Evolutionary conservation across 305 asterid species (phyloP), one percentile per base, ranked within the genome.

Genomic region (Solanum hybrid): DNA sequence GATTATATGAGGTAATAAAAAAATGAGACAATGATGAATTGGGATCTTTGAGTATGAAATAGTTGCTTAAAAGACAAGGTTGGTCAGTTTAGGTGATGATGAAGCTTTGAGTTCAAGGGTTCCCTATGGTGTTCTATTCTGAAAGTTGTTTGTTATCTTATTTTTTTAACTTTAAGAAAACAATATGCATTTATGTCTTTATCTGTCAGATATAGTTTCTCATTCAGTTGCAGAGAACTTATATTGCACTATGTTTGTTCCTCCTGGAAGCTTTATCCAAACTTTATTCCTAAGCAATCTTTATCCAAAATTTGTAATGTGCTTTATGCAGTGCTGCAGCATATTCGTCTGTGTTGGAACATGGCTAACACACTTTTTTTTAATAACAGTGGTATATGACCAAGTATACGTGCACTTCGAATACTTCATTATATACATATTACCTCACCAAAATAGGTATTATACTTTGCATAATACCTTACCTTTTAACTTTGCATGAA

Each of bases 41-140:
- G 94, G 95, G 93, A 90, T 20, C 81, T 89, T 75, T 91, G 93
- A 94, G 93, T 91, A 93, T 93, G 94, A 91, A 17, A 92, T 93
- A 91, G 93, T 97, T 95, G 97, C 99, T 97, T 97, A 91, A 92
- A 96, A 97, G 99, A 96, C 87, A 96, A 96, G 99, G 93, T 75
- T 93, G 87, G 92, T 86, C 88, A 86, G 95, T 97, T 88, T 95
- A 93, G 95, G 94, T 93, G 94, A 93, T 92, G 84, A 93, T 93
- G 96, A 96, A 92, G 89, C 98, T 95, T 97, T 90, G 92, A 89
- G 90, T 93, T 93, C 95, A 97, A 95, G 98, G 89, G 93, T 95
- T 89, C 91, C 81, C 90, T 88, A 87, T 87, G 89, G 93, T 95
- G 92, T 93, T 92, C 91, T 86, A 41, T 93, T 76, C 89, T 90